Base-by-base conservation (phyloP, 139 green algal species). In the Dunaliella primolecta region DNA sequence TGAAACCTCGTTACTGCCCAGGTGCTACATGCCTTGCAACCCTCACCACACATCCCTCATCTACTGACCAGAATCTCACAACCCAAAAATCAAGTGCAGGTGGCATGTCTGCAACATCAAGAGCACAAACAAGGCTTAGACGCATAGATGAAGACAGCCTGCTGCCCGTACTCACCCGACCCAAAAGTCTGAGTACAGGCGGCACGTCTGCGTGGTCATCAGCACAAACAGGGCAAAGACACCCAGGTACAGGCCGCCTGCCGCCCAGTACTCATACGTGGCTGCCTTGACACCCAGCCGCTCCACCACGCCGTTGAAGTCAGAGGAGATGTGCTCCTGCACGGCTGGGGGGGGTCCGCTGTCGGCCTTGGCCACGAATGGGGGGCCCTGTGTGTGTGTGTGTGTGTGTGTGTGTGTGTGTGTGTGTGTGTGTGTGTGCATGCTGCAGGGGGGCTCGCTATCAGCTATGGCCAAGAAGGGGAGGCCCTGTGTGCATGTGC, bases 191-290 rank as follows among this genome's bases (percentile, higher is more conserved):
- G 79, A 46, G 82, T 87, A 85, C 81, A 88, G 78, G 80, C 88
- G 88, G 83, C 78, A 87, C 27, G 84, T 83, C 85, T 91, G 88
- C 55, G 82, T 82, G 33, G 81, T 31, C 15, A 87, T 78, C 74
- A 88, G 86, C 78, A 86, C 79, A 78, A 85, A 91, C 46, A 89
- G 36, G 72, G 85, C 85, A 80, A 84, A 81, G 85, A 90, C 15
- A 38, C 89, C 89, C 33, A 91, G 46, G 7, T 85, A 0, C 20
- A 83, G 38, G 75, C 90, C 90, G 75, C 90, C 84, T 23, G 89
- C 85, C n/a, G 57, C 29, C 36, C 84, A 88, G 88, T 91, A 93
- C 34, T 89, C 84, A 21, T 29, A 31, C 15, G n/a, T 31, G 27
- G 71, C 71, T 15, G 27, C 27, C 27, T 32, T 78, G 15, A 78